Conservation (phyloP, 768 basidiomycete genomes). For the Pholiota conissans region DNA sequence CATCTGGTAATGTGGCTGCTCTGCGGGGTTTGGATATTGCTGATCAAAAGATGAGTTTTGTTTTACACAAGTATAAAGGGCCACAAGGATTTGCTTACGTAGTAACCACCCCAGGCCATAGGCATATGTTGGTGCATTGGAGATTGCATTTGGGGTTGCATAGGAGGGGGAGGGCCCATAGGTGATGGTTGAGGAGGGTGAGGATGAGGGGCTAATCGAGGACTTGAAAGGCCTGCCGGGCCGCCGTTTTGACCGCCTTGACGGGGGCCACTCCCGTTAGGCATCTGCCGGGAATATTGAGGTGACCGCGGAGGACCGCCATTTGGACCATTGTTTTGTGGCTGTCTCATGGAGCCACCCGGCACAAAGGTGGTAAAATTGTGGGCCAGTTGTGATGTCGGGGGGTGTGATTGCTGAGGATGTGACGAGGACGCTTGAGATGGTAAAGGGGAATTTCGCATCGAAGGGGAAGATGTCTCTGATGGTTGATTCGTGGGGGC, state of each 20-base stretch:
- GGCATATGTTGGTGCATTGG: constrained; percentile 33
- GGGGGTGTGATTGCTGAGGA: constrained; percentile 31
- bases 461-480: constrained; percentile 59
- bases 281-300: constrained; percentile 58
- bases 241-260: constrained; percentile 59
- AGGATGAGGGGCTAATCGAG: constrained; percentile 62
- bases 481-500: constrained; percentile 51
- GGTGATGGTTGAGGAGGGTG: constrained; percentile 52
- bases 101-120: constrained; percentile 48
- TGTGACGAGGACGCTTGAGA: constrained; percentile 40
- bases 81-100: constrained; percentile 44
- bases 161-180: constrained; percentile 45
- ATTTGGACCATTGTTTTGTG: constrained; percentile 45
- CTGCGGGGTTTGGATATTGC: constrained; percentile 39
- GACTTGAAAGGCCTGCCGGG: constrained; percentile 61
- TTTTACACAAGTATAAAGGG: constrained; percentile 7
- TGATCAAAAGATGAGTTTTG: constrained; percentile 4
- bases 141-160: constrained; percentile 38
- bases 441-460: constrained; percentile 53
- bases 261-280: constrained; percentile 60
- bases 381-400: constrained; percentile 44
- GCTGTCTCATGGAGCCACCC: constrained; percentile 34
- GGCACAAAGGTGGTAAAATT: constrained; percentile 52
- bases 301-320: constrained; percentile 65
- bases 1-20: constrained; percentile 50